Base-by-base conservation (phyloP, 2,329 filamentous ascomycete species). In the Aspergillus sp. region DNA sequence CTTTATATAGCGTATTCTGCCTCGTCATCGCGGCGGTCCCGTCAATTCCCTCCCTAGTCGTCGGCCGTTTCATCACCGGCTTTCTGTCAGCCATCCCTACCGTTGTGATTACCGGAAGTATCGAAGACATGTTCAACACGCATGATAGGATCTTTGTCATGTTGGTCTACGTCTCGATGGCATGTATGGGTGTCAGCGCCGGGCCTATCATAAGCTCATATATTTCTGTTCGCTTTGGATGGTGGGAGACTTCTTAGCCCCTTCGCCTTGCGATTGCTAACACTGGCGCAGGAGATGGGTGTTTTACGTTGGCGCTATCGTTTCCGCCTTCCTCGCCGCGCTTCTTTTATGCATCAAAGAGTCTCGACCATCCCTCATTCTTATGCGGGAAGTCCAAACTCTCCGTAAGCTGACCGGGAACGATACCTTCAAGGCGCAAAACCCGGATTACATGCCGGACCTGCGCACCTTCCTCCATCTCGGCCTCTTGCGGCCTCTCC, bases 101-200 rank as follows among this genome's bases (percentile, higher is more conserved):
- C 8, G 53, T 59, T 6, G 60, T 62, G 12, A 52, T 58, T 4
- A 52, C 50, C 9, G 60, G 60, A 0, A 62, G 56, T 10, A 55
- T 62, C 21, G 60, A 62, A 21, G 60, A 62, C 32, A 54, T 55
- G 52, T 62, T 59, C 39, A 52, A 49, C 10, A 55, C 56, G 17
- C 36, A 55, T 15, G 45, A 30, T 3, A 25, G 60, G 12, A 54
- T 62, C 12, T 52, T 52, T 39, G 50, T 62, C 5, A 50, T 62
- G 5, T 28, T 59, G n/a, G 39, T 62, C 0, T 62, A 56, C 43
- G 58, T 55, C 2, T 47, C 47, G 8, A 51, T 47, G 19, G 52
- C 60, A 1, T 59, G 41, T 2, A 41, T 50, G 2, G 60, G 60
- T 2, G 30, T 62, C 7, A 41, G 52, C 2, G 45, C 58, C 5